Percentiles rank a stretch among this genome's conserved stretches.
Evolutionary conservation across 768 basidiomycete genomes (phyloP).

Genomic region (Leccinum obscurum): DNA sequence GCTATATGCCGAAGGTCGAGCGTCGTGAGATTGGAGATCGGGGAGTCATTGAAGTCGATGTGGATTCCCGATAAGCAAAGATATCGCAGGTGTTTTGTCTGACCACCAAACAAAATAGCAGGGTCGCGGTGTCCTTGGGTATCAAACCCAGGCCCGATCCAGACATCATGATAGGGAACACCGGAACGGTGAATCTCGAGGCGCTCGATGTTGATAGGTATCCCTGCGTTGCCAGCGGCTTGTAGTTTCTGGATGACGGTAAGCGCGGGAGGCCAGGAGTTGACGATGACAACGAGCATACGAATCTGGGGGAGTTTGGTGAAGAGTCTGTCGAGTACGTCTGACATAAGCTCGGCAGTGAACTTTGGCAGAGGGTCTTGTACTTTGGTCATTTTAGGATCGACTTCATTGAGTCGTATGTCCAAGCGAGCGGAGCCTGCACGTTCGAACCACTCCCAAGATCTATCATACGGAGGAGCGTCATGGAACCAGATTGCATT

Average conservation of each 20-base stretch:
- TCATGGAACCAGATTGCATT: conserved; percentile 67
- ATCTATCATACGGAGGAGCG: conserved; percentile 46
- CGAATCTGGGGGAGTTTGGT: conserved; percentile 57
- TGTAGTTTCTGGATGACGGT: conserved; percentile 50
- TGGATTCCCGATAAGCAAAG: conserved; percentile 59
- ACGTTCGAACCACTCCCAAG: conserved; percentile 57
- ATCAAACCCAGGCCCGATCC: conserved; percentile 44
- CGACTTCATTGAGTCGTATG: conserved; percentile 55
- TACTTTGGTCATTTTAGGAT: conserved; percentile 26
- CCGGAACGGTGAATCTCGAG: conserved; percentile 66
- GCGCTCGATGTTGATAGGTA: conserved; percentile 51
- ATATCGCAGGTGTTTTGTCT: conserved; percentile 46
- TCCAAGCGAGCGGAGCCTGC: conserved; percentile 57
- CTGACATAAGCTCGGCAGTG: conserved; percentile 43
- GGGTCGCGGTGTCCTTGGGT: conserved; percentile 33
- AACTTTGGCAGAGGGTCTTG: conserved; percentile 33
- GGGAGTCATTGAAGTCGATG: conserved; percentile 55
- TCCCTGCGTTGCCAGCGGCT: conserved; percentile 32
- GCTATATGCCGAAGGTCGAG: conserved; percentile 67
- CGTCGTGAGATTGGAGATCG: conserved; percentile 53
- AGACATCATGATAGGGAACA: conserved; percentile 43
- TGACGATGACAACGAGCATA: conserved; percentile 56
- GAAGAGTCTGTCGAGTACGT: conserved; percentile 52
- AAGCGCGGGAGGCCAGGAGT: conserved; percentile 54
- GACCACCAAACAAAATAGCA: conserved; percentile 52